Evolutionary conservation across 2,329 filamentous ascomycete genomes (phyloP), one percentile per base, ranked within the genome.

Genomic region (Exophiala sp.): DNA sequence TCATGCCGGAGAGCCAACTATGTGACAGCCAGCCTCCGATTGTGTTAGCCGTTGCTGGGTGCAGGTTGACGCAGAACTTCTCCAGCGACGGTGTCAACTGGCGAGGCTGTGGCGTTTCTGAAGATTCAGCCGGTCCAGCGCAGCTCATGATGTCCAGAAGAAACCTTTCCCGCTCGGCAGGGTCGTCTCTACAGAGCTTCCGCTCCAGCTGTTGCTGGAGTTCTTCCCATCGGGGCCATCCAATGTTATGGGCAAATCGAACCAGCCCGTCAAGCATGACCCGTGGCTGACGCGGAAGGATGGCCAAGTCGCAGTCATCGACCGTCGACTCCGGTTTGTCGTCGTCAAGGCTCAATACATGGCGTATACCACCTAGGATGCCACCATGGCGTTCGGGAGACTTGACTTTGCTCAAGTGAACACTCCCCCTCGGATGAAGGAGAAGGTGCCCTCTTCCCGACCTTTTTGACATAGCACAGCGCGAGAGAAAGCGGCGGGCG

Each of bases 21-120:
- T 76, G 71, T 44, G 74, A 78, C 2, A 80, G 67, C 77, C 77
- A 80, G 8, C 76, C 75, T 29, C 74, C 68, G 22, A 70, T 63
- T 19, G 71, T 66, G 62, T 22, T 42, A 13, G 48, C 11, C 7
- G 48, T 49, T 9, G 56, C 56, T 11, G 54, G 18, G n/a, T 53
- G 47, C 10, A 58, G 46, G 32, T 58, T 51, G 14, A 57, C 48
- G 22, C 32, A 45, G 46, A 54, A 50, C 3, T 38, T 48, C 5
- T 43, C 42, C 11, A 54, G 48, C 22, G 47, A 37, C 3, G 22
- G 29, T 6, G 48, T 49, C n/a, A 54, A 21, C 13, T 38, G 42
- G 27, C 22, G 22, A 10, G 43, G 18, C 16, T 39, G 23, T 8
- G 29, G 11, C 22, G 43, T 16, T 3, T 8, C n/a, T 3, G 16